Base-by-base conservation (phyloP, 169 alveolate genomes). In the Neospora caninum region DNA sequence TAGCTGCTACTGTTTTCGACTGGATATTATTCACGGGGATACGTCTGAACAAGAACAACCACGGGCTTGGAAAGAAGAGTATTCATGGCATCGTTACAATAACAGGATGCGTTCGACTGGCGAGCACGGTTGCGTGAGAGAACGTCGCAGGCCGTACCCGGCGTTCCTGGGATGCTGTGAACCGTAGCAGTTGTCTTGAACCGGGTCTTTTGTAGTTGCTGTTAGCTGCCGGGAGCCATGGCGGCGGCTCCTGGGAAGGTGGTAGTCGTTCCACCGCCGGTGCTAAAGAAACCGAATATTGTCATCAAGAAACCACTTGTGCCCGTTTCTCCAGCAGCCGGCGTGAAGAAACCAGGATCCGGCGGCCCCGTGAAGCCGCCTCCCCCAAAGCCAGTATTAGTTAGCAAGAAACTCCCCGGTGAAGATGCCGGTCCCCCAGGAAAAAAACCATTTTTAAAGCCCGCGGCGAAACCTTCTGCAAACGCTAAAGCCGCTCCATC, bases 231-330 rank as follows among this genome's bases (percentile, higher is more conserved):
- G 58, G 58, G 22, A 49, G 58, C 58, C 86, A 78, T 78, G 86
- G 86, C 86, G 86, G 86, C 86, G 10, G 86, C 42, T 78, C 39
- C 39, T 7, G 9, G 9, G 42, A 78, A 78, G 45, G 45, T 78
- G 39, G 86, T 78, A 16, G 31, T 64, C n/a, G n/a, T 64, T n/a
- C 49, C 86, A 36, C 86, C 86, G 22, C 41, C 86, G 31, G 45
- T 22, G 18, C 22, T 78, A n/a, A 78, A 78, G 86, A 78, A 78
- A 78, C 86, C 86, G 49, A n/a, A 78, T 22, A 78, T 78, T n/a
- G 86, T n/a, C 29, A 25, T 78, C 45, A 78, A 78, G 86, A 78
- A 78, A 38, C 86, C 86, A 16, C 42, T 78, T 20, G 31, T 78
- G 10, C 86, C 86, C 9, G 86, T 78, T 38, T 36, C 86, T 2